These are phyloP conservation scores for Leccinum uliginosum DNA, from an alignment of 768 basidiomycete genomes.

Conservation along the genomic window DNA sequence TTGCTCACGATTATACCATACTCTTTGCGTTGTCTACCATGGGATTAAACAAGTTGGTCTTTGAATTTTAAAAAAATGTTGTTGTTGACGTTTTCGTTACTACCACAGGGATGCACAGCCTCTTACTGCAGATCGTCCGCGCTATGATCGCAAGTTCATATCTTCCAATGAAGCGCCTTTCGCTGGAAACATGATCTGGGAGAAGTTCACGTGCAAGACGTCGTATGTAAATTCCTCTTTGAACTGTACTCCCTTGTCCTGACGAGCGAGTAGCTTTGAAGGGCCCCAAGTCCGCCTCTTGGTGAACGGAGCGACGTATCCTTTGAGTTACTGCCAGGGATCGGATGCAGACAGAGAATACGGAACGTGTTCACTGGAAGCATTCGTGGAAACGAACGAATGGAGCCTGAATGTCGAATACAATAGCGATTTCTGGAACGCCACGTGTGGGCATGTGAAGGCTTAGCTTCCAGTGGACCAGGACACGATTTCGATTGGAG, in stretches of 20 bases:
- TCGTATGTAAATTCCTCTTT: slow-evolving; percentile 21
- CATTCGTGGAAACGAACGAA: slow-evolving; percentile 30
- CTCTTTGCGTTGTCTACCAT: slow-evolving; percentile 36
- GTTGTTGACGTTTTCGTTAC: not conserved
- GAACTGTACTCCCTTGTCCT: not conserved
- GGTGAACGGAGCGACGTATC: slow-evolving; percentile 37
- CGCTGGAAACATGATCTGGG: slow-evolving; percentile 40
- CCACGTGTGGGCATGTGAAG: slow-evolving; percentile 25
- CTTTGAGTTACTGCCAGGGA: slow-evolving; percentile 32
- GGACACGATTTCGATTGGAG: too few relatives aligned
- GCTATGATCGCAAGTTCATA: slow-evolving; percentile 31
- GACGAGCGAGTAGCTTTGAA: slow-evolving; percentile 21
- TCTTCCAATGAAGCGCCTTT: slow-evolving; percentile 38
- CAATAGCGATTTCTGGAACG: slow-evolving; percentile 33
- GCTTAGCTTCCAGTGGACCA: too few relatives aligned
- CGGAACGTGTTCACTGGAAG: slow-evolving; percentile 36
- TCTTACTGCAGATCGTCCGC: slow-evolving; percentile 26
- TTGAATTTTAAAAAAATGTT: not conserved
- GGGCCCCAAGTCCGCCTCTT: slow-evolving; percentile 39
- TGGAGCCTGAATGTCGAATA: slow-evolving; percentile 25
- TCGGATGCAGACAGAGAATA: slow-evolving; percentile 24
- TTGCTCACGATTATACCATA: slow-evolving; percentile 38
- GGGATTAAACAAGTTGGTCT: slow-evolving; percentile 33
- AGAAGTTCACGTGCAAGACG: slow-evolving; percentile 36
- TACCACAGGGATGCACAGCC: slow-evolving; percentile 29